These are phyloP conservation scores for Fulvia fulva DNA, from an alignment of 2,329 filamentous ascomycete species.

Conservation along the genomic window DNA sequence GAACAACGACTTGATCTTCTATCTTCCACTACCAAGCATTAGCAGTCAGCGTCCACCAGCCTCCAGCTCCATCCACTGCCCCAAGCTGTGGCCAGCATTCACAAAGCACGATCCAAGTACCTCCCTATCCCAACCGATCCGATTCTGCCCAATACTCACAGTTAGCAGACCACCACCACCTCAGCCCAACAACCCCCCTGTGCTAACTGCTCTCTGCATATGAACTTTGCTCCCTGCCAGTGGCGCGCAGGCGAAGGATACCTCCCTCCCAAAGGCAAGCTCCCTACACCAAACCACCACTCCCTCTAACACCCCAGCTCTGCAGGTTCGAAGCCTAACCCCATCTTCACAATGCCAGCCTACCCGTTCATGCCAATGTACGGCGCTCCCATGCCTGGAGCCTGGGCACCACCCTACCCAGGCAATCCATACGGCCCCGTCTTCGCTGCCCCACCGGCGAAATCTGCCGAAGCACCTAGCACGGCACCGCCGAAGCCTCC, in stretches of 20 bases:
- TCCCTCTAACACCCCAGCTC: background rate
- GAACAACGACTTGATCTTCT: background rate
- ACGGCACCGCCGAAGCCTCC: background rate
- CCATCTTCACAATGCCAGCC: background rate
- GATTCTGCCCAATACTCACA: background rate
- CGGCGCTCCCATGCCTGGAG: background rate
- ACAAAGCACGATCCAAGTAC: constrained; percentile 1
- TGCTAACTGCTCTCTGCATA: constrained; percentile 6
- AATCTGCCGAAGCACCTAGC: background rate
- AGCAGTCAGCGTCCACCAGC: background rate
- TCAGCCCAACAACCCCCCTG: background rate
- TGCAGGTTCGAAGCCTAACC: background rate
- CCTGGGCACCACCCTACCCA: constrained; percentile 2
- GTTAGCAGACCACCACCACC: background rate
- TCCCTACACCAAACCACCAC: background rate
- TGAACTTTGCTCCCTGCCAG: constrained; percentile 25
- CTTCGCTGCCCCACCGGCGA: background rate
- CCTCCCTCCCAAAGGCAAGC: constrained; percentile 16
- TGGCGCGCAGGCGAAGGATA: constrained; percentile 25
- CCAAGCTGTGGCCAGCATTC: background rate
- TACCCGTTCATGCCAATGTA: background rate
- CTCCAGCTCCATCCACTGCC: background rate
- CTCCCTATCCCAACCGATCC: background rate
- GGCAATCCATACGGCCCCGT: background rate
- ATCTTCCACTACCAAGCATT: background rate